These are phyloP conservation scores for Candida sp. DNA, from an alignment of 1,139 yeast species.

Conservation along the genomic window DNA sequence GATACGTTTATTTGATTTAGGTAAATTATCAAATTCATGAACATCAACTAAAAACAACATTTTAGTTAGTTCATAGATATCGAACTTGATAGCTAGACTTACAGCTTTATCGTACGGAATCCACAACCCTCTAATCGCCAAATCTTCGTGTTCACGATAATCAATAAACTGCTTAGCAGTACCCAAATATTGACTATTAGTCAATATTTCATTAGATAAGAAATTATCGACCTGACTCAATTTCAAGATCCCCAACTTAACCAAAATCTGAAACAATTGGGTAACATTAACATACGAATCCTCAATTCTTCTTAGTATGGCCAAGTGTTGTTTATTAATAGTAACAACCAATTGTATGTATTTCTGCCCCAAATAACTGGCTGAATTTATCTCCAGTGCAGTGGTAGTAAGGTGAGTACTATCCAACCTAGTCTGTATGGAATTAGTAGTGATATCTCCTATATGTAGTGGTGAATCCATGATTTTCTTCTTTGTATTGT, in stretches of 20 bases:
- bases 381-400: conserved; percentile 23
- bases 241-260: conserved; percentile 23
- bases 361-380: conserved; percentile 36
- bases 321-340: conserved; percentile 14
- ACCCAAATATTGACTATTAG: conserved; percentile 26
- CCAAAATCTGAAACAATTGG: conserved; percentile 35
- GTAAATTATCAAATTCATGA: conserved; percentile 42
- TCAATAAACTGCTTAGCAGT: conserved; percentile 27
- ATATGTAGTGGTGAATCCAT: conserved; percentile 47
- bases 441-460: conserved; percentile 43
- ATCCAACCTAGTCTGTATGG: conserved; percentile 33
- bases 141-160: conserved; percentile 22
- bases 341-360: conserved; percentile 30
- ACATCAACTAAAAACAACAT: conserved; percentile 42
- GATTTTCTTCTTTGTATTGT: not conserved
- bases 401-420: conserved; percentile 32
- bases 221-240: conserved; percentile 24
- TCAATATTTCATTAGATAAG: conserved; percentile 30
- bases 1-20: conserved; percentile 18
- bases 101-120: conserved; percentile 46
- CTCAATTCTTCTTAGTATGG: conserved; percentile 39
- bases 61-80: conserved; percentile 38
- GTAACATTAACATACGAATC: conserved; percentile 42
- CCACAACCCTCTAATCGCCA: conserved; percentile 36
- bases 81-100: conserved; percentile 35